Evolutionary conservation across 768 basidiomycete genomes (phyloP).

Genomic region (Serendipita sp.): DNA sequence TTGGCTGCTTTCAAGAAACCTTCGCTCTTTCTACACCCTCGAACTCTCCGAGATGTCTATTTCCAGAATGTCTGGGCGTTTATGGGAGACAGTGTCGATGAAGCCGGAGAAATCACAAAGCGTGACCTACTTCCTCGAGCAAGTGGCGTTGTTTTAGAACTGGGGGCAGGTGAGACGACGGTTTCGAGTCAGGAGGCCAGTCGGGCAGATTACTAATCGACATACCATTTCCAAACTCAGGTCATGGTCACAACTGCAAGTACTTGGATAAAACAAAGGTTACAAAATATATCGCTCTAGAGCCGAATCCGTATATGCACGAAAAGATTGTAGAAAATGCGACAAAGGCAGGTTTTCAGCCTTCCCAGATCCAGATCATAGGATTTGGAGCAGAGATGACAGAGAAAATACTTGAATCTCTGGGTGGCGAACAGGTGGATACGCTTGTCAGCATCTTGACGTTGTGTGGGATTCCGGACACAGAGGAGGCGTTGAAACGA

Average conservation of each 20-base stretch:
- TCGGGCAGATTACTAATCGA: no score
- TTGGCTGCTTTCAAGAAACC: conserved; percentile 29
- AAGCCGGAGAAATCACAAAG: conserved; percentile 28
- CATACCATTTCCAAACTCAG: conserved; percentile 25
- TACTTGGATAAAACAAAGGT: conserved; percentile 44
- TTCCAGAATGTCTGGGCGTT: conserved; percentile 42
- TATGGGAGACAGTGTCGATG: conserved; percentile 36
- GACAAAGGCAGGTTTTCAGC: conserved; percentile 37
- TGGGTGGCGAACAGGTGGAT: conserved; percentile 26
- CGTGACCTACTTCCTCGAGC: conserved; percentile 36
- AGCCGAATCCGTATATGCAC: conserved; percentile 58
- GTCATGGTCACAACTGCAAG: conserved; percentile 43
- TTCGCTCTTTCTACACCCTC: conserved; percentile 30
- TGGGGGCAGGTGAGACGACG: conserved; percentile 41
- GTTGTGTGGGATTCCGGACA: conserved; percentile 46
- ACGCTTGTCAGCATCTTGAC: conserved; percentile 52
- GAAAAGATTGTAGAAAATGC: conserved; percentile 35
- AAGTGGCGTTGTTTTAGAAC: conserved; percentile 44
- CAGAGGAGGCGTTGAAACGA: conserved; percentile 30
- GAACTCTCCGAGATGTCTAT: conserved; percentile 34
- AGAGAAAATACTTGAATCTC: background rate
- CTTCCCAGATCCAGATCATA: conserved; percentile 37
- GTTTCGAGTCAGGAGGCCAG: background rate
- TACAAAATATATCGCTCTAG: conserved; percentile 52
- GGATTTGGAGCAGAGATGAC: conserved; percentile 44